Evolutionary conservation across 768 basidiomycete genomes (phyloP).

Genomic region (Mycena epipterygia): DNA sequence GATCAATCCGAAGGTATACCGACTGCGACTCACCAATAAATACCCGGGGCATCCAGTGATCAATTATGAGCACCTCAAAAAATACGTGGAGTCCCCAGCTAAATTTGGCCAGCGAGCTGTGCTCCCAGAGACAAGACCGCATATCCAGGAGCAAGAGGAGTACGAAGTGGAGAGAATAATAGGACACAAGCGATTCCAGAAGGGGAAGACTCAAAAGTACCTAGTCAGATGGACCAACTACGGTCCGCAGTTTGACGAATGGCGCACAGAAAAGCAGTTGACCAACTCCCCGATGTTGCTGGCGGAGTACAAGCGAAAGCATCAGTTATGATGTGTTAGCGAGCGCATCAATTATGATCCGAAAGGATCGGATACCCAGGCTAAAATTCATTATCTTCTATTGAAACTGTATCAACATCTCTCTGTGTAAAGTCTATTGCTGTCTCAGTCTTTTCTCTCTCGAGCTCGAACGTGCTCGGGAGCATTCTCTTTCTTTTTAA

Average conservation of each 20-base stretch:
- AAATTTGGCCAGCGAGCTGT: neutral
- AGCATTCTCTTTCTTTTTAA: too few species aligned
- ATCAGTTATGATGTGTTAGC: neutral
- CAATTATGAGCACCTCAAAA: constrained; percentile 6
- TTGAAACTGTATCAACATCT: too few species aligned
- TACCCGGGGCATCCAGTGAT: neutral
- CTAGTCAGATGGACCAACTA: neutral
- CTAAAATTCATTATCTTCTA: too few species aligned
- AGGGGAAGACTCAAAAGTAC: neutral
- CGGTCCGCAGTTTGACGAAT: neutral
- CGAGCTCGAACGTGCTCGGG: too few species aligned
- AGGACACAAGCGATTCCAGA: neutral
- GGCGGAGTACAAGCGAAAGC: neutral
- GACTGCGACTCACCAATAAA: neutral
- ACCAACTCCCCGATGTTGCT: neutral
- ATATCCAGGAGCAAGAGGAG: neutral
- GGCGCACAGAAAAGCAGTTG: neutral
- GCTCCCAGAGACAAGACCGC: neutral
- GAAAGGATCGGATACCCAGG: too few species aligned
- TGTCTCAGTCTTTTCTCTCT: too few species aligned
- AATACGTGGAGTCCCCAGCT: neutral
- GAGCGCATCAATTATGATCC: neutral
- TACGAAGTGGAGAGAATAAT: neutral
- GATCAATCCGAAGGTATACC: neutral
- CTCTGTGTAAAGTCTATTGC: too few species aligned